Evolutionary conservation across 495 filamentous ascomycete genomes (phyloP).

Genomic region (Astrothelium subdiscretum): DNA sequence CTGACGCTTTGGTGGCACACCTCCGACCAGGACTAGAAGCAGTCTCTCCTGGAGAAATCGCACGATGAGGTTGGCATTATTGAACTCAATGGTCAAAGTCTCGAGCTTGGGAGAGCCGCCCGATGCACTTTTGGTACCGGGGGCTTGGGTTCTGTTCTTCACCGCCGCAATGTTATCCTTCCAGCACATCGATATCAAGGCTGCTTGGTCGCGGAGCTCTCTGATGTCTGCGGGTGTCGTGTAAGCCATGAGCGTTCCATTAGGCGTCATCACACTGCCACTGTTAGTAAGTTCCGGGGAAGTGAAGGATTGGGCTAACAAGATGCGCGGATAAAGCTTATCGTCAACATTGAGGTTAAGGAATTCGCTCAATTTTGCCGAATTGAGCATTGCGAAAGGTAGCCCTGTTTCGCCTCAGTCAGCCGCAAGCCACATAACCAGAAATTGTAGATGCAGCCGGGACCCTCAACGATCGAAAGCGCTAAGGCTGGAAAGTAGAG

Average conservation of each 20-base stretch:
- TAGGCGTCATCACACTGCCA: conserved; percentile 27
- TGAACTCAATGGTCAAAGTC: conserved; percentile 29
- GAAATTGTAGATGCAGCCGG: not conserved
- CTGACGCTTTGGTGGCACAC: conserved; percentile 24
- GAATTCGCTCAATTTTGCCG: not conserved
- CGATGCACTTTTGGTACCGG: not conserved
- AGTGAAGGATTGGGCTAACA: not conserved
- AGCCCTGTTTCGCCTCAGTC: not conserved
- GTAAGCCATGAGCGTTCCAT: conserved; percentile 30
- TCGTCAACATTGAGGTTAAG: not conserved
- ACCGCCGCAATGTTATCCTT: conserved; percentile 18
- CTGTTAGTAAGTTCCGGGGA: not conserved
- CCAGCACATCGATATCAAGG: conserved; percentile 28
- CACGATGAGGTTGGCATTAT: conserved; percentile 26
- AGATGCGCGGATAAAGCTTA: not conserved
- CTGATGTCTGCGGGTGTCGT: conserved; percentile 26
- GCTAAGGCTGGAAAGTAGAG: not conserved
- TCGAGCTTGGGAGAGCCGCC: conserved; percentile 12
- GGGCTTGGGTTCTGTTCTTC: not conserved
- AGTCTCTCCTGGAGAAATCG: conserved; percentile 28
- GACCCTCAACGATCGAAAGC: not conserved
- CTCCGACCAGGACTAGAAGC: conserved; percentile 29
- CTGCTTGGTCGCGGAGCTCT: conserved; percentile 28
- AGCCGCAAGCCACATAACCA: not conserved
- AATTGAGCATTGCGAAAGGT: not conserved